A percentile compares a stretch with the other conserved stretches of the same genome.
Conservation (phyloP, 768 basidiomycete genomes). For the Psilocybe azurescens region DNA sequence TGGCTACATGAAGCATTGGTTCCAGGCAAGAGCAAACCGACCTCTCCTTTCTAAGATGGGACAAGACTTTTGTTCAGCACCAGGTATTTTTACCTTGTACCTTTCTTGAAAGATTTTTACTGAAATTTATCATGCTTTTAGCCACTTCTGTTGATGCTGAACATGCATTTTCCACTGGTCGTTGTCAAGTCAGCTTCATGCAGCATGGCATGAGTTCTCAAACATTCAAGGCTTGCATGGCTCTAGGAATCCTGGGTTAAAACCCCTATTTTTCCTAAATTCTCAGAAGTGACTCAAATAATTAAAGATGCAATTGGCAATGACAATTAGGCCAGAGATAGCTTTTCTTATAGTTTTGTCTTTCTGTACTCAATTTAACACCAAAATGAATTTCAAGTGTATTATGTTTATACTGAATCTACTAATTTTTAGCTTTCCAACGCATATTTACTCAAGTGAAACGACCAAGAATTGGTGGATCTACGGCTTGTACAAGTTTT, state of each 20-base stretch:
- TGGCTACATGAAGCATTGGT: slow-evolving; percentile 27
- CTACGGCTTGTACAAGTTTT: too few relatives aligned
- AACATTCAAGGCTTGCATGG: slow-evolving; percentile 38
- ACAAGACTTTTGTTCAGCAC: slow-evolving; percentile 30
- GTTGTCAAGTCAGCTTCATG: slow-evolving; percentile 34
- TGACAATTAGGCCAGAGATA: too few relatives aligned
- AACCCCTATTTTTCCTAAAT: slow-evolving; percentile 29
- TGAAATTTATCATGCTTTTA: too few relatives aligned
- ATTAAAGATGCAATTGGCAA: too few relatives aligned
- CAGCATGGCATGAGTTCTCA: slow-evolving; percentile 38
- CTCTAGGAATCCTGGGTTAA: slow-evolving; percentile 34
- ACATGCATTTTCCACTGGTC: slow-evolving; percentile 37
- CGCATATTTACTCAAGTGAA: too few relatives aligned
- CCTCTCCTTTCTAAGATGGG: slow-evolving; percentile 29
- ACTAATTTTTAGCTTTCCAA: too few relatives aligned
- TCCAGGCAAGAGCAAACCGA: neutral
- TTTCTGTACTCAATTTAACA: too few relatives aligned
- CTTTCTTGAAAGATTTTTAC: neutral
- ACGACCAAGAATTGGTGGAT: too few relatives aligned
- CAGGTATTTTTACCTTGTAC: slow-evolving; percentile 17
- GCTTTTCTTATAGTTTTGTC: too few relatives aligned
- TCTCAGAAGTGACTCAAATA: neutral
- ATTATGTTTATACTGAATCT: too few relatives aligned
- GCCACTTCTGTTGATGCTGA: slow-evolving; percentile 42
- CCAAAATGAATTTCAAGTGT: too few relatives aligned